These are phyloP conservation scores for Viola odorata DNA, from an alignment of 345 rosid species.

Conservation along the genomic window DNA sequence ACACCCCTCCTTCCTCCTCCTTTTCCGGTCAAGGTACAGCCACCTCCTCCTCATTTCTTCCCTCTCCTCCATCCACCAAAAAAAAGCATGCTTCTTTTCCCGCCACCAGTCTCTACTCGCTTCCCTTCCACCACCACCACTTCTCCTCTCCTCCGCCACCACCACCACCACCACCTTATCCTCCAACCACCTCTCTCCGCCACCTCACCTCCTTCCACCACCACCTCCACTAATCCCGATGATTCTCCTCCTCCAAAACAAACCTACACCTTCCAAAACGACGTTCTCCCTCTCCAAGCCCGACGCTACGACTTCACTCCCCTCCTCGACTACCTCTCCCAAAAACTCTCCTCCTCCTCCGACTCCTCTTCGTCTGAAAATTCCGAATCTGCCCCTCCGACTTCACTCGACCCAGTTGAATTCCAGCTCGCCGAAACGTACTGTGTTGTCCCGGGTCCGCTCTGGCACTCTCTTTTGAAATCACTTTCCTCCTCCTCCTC, in stretches of 20 bases:
- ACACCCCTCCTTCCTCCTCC: not conserved
- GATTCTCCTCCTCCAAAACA: not conserved
- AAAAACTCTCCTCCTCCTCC: constrained; percentile 14
- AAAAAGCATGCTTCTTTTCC: constrained; percentile 37
- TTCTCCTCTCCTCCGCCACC: constrained; percentile 28
- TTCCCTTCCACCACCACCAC: constrained; percentile 34
- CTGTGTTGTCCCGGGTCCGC: constrained; percentile 78
- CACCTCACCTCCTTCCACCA: not conserved
- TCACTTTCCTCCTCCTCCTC: constrained; percentile 50
- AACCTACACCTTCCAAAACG: not conserved
- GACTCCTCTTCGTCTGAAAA: constrained; percentile 15
- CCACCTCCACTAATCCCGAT: constrained; percentile 1
- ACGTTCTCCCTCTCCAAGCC: constrained; percentile 39
- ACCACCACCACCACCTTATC: constrained; percentile 18
- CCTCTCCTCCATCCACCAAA: not conserved
- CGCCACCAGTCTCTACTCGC: constrained; percentile 46
- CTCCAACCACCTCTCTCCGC: constrained; percentile 13
- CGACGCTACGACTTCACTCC: constrained; percentile 86
- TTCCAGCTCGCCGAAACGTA: constrained; percentile 72
- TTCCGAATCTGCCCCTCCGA: constrained; percentile 29
- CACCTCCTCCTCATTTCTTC: not conserved
- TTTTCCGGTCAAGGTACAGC: not conserved
- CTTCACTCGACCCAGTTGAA: constrained; percentile 51
- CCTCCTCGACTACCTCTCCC: constrained; percentile 60
- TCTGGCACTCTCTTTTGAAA: constrained; percentile 84